These are phyloP conservation scores for Pseudogymnoascus sp. DNA, from an alignment of 2,329 filamentous ascomycete genomes.

Conservation along the genomic window DNA sequence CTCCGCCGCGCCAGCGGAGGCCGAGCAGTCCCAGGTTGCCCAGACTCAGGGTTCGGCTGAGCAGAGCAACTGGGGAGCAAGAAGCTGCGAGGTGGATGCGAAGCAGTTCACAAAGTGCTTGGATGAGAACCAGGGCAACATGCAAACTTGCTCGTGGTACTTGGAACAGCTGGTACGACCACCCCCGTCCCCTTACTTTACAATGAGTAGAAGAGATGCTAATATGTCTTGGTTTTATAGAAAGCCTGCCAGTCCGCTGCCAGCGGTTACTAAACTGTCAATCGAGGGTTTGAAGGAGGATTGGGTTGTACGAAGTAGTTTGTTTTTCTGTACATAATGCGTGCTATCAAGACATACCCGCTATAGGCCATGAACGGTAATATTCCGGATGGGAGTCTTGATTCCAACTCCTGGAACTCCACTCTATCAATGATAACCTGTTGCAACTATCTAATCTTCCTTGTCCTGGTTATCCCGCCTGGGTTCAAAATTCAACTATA, in stretches of 20 bases:
- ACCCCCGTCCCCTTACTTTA: not conserved
- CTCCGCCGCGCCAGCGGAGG: slow-evolving; percentile 47
- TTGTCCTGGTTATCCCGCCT: slow-evolving; percentile 13
- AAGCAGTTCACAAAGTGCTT: slow-evolving; percentile 90
- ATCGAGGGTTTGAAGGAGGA: not conserved
- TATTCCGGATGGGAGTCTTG: slow-evolving; percentile 6
- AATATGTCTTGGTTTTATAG: slow-evolving; percentile 31
- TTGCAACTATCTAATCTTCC: slow-evolving; percentile 9
- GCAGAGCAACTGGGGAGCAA: slow-evolving; percentile 48
- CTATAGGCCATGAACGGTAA: slow-evolving; percentile 5
- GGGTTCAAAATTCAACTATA: slow-evolving; percentile 18
- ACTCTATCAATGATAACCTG: slow-evolving; percentile 7
- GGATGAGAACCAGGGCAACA: slow-evolving; percentile 88
- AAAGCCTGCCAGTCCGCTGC: slow-evolving; percentile 80
- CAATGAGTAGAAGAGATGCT: slow-evolving; percentile 19
- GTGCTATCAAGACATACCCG: slow-evolving; percentile 8
- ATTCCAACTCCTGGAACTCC: slow-evolving; percentile 6
- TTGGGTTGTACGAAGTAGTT: not conserved
- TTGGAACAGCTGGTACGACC: slow-evolving; percentile 72
- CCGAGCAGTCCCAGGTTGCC: slow-evolving; percentile 42
- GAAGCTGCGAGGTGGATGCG: slow-evolving; percentile 72
- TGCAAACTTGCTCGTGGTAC: slow-evolving; percentile 98
- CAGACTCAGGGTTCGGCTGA: slow-evolving; percentile 43
- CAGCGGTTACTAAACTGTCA: slow-evolving; percentile 53
- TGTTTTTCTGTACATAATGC: slow-evolving; percentile 7